Evolutionary conservation across 352 stramenopile genomes (phyloP), one percentile per base, ranked within the genome.

Genomic region (Globisporangium sylvaticum): DNA sequence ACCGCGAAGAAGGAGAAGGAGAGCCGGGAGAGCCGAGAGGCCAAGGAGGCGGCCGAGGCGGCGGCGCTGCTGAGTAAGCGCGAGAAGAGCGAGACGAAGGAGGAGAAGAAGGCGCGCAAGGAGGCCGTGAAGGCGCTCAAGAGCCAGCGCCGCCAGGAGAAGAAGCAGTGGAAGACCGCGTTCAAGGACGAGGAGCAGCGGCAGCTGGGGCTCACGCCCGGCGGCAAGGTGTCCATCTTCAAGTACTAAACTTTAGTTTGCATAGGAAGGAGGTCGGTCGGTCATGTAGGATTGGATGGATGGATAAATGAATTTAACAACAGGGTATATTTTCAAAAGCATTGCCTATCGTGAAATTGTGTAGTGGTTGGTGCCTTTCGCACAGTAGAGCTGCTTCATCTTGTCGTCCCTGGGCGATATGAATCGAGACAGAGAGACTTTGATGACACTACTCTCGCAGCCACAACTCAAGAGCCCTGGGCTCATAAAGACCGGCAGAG

Each of bases 41-140:
- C 24, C 48, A 81, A 67, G 53, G n/a, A 48, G 0, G 62, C 53
- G 53, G 2, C 24, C 12, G 63, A 39, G 20, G 25, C 54, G 1
- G 66, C 69, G 15, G 67, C 68, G 55, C 63, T 50, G 24, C 68
- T 65, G 56, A 57, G 59, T 1, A 72, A 81, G 77, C 74, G 84
- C 37, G 48, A 59, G 22, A 89, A 87, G 58, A 86, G 83, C 25
- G 97, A 99, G 78, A 98, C 77, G 20, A 87, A 85, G 46, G 89
- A 98, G 66, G 85, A 98, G 58, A 98, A 98, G 75, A 96, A 92
- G 63, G 72, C 75, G 25, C 84, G 97, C 34, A 99, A 99, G 69
- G 73, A 87, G 29, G 73, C 77, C 1, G 84, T 98, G n/a, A 98
- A 98, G 78, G 79, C 90, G 76, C 89, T 97, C 64, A 92, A 97